Conservation (phyloP, 73 alveolate species). For the Tetrahymena elliotti region DNA sequence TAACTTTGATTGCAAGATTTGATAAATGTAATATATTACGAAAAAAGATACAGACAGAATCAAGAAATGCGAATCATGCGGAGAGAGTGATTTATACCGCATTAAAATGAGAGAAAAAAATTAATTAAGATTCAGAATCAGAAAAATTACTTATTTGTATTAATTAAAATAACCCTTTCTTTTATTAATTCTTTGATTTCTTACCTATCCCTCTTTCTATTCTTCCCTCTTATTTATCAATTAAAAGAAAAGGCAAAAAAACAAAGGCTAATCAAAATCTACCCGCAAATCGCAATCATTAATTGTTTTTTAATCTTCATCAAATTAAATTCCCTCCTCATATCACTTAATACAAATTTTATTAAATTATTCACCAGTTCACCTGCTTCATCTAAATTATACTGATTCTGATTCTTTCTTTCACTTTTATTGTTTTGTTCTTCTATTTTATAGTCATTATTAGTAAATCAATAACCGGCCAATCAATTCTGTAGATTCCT, state of each 20-base stretch:
- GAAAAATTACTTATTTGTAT: neutral
- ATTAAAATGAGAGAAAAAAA: neutral
- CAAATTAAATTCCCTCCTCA: neutral
- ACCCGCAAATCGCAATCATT: neutral
- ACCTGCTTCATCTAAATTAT: neutral
- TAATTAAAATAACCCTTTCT: neutral
- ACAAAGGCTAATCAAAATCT: neutral
- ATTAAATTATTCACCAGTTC: neutral
- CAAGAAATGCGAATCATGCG: neutral
- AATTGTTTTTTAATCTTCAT: neutral
- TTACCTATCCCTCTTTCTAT: neutral
- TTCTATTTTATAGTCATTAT: neutral
- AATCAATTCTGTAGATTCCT: neutral
- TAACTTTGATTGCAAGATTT: neutral
- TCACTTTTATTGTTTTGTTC: neutral
- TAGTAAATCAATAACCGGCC: neutral
- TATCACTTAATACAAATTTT: neutral
- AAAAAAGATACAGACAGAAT: neutral
- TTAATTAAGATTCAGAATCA: neutral
- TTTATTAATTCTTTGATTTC: neutral
- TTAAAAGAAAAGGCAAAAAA: neutral
- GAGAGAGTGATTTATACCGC: neutral
- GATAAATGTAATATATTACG: neutral
- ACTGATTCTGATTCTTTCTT: neutral
- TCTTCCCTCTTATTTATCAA: neutral